These are phyloP conservation scores for Xylaria arbuscula DNA, from an alignment of 2,329 filamentous ascomycete genomes.

Conservation along the genomic window DNA sequence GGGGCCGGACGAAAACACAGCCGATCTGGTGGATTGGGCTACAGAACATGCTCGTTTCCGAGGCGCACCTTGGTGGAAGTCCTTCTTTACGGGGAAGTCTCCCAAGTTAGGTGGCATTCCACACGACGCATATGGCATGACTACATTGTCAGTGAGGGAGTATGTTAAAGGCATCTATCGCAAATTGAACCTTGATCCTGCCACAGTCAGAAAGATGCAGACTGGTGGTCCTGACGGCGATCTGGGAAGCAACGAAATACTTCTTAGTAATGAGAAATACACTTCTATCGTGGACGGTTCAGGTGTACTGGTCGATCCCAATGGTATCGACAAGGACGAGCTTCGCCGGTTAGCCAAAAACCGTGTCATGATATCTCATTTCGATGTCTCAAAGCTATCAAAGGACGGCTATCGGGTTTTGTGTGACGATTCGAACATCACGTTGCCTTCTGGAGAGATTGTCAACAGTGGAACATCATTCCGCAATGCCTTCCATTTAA, in stretches of 20 bases:
- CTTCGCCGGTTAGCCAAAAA: constrained; percentile 85
- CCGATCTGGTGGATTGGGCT: constrained; percentile 97
- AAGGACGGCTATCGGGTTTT: constrained; percentile 89
- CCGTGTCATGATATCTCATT: constrained; percentile 90
- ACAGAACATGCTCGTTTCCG: constrained; percentile 89
- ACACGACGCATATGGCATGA: constrained; percentile 97
- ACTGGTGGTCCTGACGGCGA: constrained; percentile 97
- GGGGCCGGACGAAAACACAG: constrained; percentile 99
- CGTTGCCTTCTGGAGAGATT: constrained; percentile 86
- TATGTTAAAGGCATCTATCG: constrained; percentile 97
- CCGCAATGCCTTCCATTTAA: constrained; percentile 97
- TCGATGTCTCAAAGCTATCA: constrained; percentile 86
- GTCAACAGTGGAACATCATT: constrained; percentile 93
- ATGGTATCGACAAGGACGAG: constrained; percentile 87
- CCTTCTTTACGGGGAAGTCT: constrained; percentile 99
- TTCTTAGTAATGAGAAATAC: constrained; percentile 96
- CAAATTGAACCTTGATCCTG: constrained; percentile 90
- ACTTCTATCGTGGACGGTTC: constrained; percentile 95
- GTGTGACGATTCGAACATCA: constrained; percentile 89
- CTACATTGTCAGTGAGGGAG: constrained; percentile 93
- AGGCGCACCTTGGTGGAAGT: constrained; percentile 99
- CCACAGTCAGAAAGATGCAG: constrained; percentile 90
- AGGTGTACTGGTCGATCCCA: constrained; percentile 92
- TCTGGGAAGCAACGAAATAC: constrained; percentile 96
- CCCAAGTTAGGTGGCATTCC: constrained; percentile 96